A percentile compares a stretch with the other conserved stretches of the same genome.
These are phyloP conservation scores for Eutrema salsugineum DNA, from an alignment of 441 rosid species.

Conservation along the genomic window DNA sequence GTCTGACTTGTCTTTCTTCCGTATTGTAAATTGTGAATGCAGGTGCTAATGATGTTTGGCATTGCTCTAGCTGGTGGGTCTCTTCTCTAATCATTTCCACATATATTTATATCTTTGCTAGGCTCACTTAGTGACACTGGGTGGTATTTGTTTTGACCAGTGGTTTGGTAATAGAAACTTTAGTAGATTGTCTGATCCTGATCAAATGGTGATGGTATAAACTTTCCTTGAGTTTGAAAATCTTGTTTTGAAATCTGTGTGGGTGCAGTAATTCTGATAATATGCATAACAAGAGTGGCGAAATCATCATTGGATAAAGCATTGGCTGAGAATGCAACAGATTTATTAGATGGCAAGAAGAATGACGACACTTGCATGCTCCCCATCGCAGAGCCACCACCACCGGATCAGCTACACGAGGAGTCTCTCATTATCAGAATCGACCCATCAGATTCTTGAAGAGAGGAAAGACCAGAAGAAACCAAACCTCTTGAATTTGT, in stretches of 20 bases:
- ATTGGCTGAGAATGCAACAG: slow-evolving; percentile 33
- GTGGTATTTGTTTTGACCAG: neutral
- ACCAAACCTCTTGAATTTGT: slow-evolving; percentile 19
- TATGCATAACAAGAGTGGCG: slow-evolving; percentile 40
- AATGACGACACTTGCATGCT: slow-evolving; percentile 12
- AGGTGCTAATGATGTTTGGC: slow-evolving; percentile 38
- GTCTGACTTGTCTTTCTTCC: neutral
- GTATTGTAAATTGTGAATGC: slow-evolving; percentile 19
- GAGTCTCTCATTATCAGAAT: slow-evolving; percentile 27
- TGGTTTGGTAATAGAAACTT: neutral
- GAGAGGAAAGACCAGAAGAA: neutral
- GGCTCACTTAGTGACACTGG: neutral
- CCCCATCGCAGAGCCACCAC: slow-evolving; percentile 26
- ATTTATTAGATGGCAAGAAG: slow-evolving; percentile 17
- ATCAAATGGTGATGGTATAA: neutral
- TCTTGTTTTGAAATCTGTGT: neutral
- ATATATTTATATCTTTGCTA: neutral
- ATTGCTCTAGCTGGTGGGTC: slow-evolving; percentile 35
- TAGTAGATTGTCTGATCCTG: neutral
- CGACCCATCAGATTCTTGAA: slow-evolving; percentile 23
- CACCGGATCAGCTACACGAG: slow-evolving; percentile 15
- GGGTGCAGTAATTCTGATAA: slow-evolving; percentile 33
- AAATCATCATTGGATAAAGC: slow-evolving; percentile 41
- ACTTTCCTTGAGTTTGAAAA: too few relatives aligned
- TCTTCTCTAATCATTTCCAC: neutral